Evolutionary conservation across 192 early-diverging fungal species (phyloP), one percentile per base, ranked within the genome.

Genomic region (Coemansia guatemalensis): DNA sequence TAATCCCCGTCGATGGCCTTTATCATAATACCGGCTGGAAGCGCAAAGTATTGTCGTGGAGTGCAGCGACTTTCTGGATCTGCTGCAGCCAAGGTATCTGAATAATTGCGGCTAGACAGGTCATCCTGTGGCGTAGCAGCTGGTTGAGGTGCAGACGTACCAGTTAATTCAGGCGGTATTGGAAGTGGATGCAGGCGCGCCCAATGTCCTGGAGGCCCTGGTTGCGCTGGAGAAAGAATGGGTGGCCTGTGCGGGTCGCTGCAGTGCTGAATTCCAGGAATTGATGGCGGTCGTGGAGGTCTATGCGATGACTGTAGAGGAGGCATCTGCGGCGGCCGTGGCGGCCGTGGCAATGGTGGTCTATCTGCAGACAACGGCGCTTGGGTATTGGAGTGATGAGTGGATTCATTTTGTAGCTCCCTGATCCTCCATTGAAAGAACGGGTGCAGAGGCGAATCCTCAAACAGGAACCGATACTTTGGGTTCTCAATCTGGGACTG

Each of bases 21-120:
- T 1, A 73, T 25, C 76, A 79, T 79, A 4, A 79, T 17, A 2
- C 76, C 57, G 5, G 71, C 71, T 14, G 76, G 76, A 12, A 73
- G 60, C 23, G 58, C 60, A 62, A 60, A 57, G 48, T 79, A 79
- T 24, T 29, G 65, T 6, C 11, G 47, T n/a, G 41, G 20, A 25
- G 6, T 18, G 2, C 24, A 24, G 7, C 41, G 26, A 7, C 27
- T 6, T 8, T 30, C 18, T 26, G 48, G 6, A 9, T 18, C 12
- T 47, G 9, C 33, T 1, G 30, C 48, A 2, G 32, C 8, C 11
- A 24, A 30, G 2, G 39, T 3, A 20, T 44, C 6, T 30, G n/a
- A 21, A 21, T 29, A 18, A 20, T 41, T 51, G 48, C 7, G 29
- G 48, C n/a, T 32, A 48, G 59, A 22, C 18, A 61, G 35, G 3